phyloP scores from a whole-genome alignment of 306 rosid genomes.

The Casuarina cunninghamiana region DNA sequence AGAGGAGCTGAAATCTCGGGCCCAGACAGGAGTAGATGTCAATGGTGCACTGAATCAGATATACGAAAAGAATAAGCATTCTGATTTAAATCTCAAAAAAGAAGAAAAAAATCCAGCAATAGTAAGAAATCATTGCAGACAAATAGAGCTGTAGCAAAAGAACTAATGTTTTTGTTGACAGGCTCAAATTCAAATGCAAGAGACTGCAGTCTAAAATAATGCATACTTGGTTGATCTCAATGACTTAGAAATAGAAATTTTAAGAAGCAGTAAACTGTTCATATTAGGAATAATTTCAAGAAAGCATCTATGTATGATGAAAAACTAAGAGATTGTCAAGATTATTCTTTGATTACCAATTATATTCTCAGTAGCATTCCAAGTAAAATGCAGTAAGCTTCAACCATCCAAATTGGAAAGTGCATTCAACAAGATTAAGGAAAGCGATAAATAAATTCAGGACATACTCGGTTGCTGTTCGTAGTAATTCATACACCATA shows the following conservation, averaged over 20 bases:
- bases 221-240: neutral
- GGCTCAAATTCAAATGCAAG: conserved; percentile 2
- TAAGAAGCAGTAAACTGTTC: neutral
- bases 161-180: neutral
- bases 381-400: conserved; percentile 11
- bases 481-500: conserved; percentile 95
- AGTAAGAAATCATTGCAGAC: neutral
- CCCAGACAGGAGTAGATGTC: conserved; percentile 87
- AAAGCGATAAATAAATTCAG: conserved; percentile 19
- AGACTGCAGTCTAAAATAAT: neutral
- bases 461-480: conserved; percentile 93
- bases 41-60: conserved; percentile 71
- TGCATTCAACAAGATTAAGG: neutral
- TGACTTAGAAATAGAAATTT: neutral
- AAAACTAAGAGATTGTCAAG: neutral
- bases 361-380: neutral
- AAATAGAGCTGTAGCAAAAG: neutral
- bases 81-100: conserved; percentile 14
- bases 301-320: neutral
- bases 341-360: neutral
- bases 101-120: neutral
- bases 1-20: conserved; percentile 80
- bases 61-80: conserved; percentile 26
- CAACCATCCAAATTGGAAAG: conserved; percentile 7
- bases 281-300: neutral